phyloP scores from a whole-genome alignment of 495 filamentous ascomycete species.

The Penicillium samsonianum region DNA sequence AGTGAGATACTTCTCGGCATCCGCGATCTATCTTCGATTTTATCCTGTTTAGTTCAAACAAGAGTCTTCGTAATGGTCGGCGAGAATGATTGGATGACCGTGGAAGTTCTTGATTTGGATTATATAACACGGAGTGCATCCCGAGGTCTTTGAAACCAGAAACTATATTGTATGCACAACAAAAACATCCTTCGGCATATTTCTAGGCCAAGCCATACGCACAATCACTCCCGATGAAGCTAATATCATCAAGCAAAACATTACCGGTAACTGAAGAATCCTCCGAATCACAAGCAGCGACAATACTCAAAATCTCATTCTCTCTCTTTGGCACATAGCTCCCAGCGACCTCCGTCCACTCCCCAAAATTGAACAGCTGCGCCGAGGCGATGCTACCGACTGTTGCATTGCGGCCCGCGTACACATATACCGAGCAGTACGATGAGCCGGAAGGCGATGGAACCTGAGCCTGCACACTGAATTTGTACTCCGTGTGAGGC shows the following conservation, averaged over 20 bases:
- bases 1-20: slow-evolving; percentile 24
- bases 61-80: not conserved
- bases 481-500: slow-evolving; percentile 17
- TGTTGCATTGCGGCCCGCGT: slow-evolving; percentile 26
- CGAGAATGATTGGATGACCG: not conserved
- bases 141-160: not conserved
- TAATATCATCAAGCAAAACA: slow-evolving; percentile 28
- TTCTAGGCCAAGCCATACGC: not conserved
- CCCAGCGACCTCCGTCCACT: slow-evolving; percentile 26
- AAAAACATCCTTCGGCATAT: not conserved
- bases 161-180: not conserved
- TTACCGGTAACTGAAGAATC: slow-evolving; percentile 22
- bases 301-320: slow-evolving; percentile 20
- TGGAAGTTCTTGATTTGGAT: not conserved
- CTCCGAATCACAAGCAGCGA: slow-evolving; percentile 25
- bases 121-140: not conserved
- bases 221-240: slow-evolving; percentile 2
- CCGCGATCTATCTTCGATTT: not conserved
- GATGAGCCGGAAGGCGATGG: slow-evolving; percentile 12
- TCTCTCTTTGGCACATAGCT: slow-evolving; percentile 18
- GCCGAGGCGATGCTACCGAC: slow-evolving; percentile 15
- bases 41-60: not conserved
- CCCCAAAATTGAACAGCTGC: slow-evolving; percentile 13
- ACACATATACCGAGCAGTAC: slow-evolving; percentile 26
- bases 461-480: slow-evolving; percentile 19